phyloP scores from a whole-genome alignment of 202 grass and related monocot species.

The Setaria italica region DNA sequence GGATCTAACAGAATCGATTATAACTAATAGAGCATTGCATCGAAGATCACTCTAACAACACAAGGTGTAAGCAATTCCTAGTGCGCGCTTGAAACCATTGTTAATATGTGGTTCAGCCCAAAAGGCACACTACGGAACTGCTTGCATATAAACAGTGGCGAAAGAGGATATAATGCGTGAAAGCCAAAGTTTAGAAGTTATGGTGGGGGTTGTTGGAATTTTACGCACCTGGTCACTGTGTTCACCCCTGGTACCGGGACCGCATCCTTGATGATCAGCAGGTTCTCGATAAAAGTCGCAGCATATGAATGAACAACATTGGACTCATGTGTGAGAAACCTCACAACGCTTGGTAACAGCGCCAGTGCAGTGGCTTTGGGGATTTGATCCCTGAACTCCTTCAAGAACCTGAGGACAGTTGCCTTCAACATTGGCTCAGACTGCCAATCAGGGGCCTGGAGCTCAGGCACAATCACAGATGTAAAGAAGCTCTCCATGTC shows the following conservation, averaged over 20 bases:
- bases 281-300: constrained; percentile 85
- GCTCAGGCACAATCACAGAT: constrained; percentile 85
- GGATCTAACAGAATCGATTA: background rate
- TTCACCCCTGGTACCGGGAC: constrained; percentile 52
- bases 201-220: background rate
- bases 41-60: background rate
- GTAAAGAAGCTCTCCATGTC: constrained; percentile 95
- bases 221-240: constrained; percentile 35
- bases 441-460: constrained; percentile 78
- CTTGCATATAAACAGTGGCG: background rate
- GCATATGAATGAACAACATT: constrained; percentile 98
- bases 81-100: background rate
- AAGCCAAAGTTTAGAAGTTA: background rate
- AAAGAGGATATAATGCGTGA: background rate
- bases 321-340: constrained; percentile 85
- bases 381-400: constrained; percentile 87
- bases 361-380: constrained; percentile 74
- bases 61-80: constrained; percentile 13
- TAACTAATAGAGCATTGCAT: constrained; percentile 1
- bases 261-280: constrained; percentile 79
- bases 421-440: constrained; percentile 90
- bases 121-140: background rate
- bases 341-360: constrained; percentile 66
- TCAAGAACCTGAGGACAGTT: constrained; percentile 91
- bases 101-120: background rate